Base-by-base conservation (phyloP, 1,284 basidiomycete species). In the Ceratobasidium sp. region DNA sequence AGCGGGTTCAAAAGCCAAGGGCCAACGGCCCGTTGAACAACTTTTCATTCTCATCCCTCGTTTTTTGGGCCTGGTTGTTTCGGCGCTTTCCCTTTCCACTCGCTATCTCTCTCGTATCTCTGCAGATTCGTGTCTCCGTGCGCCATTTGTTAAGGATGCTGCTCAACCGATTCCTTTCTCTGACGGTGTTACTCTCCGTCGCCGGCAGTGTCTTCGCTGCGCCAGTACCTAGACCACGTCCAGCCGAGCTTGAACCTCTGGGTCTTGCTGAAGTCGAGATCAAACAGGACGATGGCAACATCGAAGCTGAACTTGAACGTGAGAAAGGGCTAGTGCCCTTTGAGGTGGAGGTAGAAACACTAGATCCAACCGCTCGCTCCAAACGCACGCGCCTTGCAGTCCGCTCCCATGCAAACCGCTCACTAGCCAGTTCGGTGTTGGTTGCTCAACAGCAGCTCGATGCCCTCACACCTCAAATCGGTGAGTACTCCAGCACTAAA, bases 391-490 rank as follows among this genome's bases (percentile, higher is more conserved):
- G 42, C 10, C 44, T 58, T 15, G 39, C 40, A 5, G 63, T 23
- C 4, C 61, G 73, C 13, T 53, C 51, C 10, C 44, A 66, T 13
- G 20, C 61, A 0, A 46, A 33, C 2, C 61, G 61, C 26, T 76
- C 73, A 13, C 46, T 67, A 7, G 46, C 63, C 2, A 61, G 44
- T n/a, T 76, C 73, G 33, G 40, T 67, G 2, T 26, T 76, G 1
- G 61, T 39, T 5, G 73, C 73, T 18, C 73, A 76, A n/a, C 66
- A 53, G 12, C 61, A 76, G 46, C 40, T 76, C 0, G 73, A 76
- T 63, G 51, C 4, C 20, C 61, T 67, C n/a, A 67, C 51, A 23
- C 63, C 63, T 1, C 33, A 76, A 67, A 55, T 76, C 15, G 73
- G 73, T 67, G 12, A 44, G 63, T 7, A 23, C 33, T 60, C 55